Percentiles rank a stretch among this genome's conserved stretches.
phyloP scores from a whole-genome alignment of 352 stramenopile species.

The Phytophthora pluvialis region DNA sequence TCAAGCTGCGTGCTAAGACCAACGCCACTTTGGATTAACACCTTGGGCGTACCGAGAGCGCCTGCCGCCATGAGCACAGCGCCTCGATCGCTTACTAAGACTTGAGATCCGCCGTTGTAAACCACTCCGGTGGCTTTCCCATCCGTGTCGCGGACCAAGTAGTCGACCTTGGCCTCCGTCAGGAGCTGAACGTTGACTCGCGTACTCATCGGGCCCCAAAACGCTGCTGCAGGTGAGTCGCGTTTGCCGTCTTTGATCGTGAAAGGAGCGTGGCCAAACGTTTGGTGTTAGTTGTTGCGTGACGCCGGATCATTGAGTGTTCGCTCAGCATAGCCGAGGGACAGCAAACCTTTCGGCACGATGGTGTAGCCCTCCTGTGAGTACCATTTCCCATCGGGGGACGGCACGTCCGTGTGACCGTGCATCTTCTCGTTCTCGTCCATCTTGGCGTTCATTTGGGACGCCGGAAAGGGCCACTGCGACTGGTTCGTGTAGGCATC shows the following conservation, averaged over 20 bases:
- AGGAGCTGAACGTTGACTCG: conserved; percentile 57
- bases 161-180: conserved; percentile 49
- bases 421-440: conserved; percentile 55
- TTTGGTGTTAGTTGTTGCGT: conserved; percentile 60
- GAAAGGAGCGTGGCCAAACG: conserved; percentile 55
- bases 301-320: conserved; percentile 45
- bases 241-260: conserved; percentile 60
- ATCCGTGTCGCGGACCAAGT: conserved; percentile 43
- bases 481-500: conserved; percentile 55
- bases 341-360: conserved; percentile 41
- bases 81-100: conserved; percentile 38
- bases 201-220: conserved; percentile 47
- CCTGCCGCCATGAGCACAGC: conserved; percentile 78
- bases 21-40: conserved; percentile 82
- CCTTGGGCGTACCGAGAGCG: conserved; percentile 72
- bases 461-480: conserved; percentile 57
- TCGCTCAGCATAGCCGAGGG: conserved; percentile 41
- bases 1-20: conserved; percentile 61
- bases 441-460: conserved; percentile 69
- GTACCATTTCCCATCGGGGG: conserved; percentile 60
- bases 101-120: conserved; percentile 46
- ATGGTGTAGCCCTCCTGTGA: conserved; percentile 61
- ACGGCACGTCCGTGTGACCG: conserved; percentile 55
- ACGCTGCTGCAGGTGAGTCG: conserved; percentile 53
- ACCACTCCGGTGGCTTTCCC: conserved; percentile 50